Evolutionary conservation across 805 yeast species (phyloP).

Genomic region (Starmerella tilneyi): DNA sequence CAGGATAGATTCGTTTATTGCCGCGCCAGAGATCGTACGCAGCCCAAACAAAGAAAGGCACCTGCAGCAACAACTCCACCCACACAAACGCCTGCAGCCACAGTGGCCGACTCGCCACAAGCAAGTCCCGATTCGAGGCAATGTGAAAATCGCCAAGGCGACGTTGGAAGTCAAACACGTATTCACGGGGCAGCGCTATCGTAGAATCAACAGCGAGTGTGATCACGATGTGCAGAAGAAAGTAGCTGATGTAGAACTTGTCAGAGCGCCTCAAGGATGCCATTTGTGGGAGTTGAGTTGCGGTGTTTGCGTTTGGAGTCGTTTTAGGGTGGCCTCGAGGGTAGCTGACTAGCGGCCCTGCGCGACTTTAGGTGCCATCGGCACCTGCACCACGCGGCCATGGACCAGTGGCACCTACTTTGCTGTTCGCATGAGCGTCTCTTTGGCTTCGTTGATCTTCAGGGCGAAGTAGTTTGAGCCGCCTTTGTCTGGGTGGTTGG

Average conservation of each 20-base stretch:
- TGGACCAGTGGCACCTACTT: too few relatives aligned
- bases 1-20: constrained; percentile 32
- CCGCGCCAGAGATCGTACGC: constrained; percentile 30
- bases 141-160: constrained; percentile 50
- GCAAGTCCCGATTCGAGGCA: constrained; percentile 56
- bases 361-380: too few relatives aligned
- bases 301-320: background rate
- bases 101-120: constrained; percentile 46
- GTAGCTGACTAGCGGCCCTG: too few relatives aligned
- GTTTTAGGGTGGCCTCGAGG: too few relatives aligned
- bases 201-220: constrained; percentile 67
- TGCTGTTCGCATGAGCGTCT: constrained; percentile 11
- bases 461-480: constrained; percentile 85
- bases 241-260: constrained; percentile 28
- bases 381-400: too few relatives aligned
- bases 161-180: constrained; percentile 41
- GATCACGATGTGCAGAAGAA: constrained; percentile 59
- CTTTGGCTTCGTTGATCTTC: constrained; percentile 74
- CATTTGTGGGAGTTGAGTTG: too few relatives aligned
- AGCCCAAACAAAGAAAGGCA: constrained; percentile 60
- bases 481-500: constrained; percentile 91
- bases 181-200: constrained; percentile 49
- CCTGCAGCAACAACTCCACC: constrained; percentile 63
- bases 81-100: constrained; percentile 70
- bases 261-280: too few relatives aligned